Evolutionary conservation across 2,329 filamentous ascomycete species (phyloP).

Genomic region (Neurospora sp.): DNA sequence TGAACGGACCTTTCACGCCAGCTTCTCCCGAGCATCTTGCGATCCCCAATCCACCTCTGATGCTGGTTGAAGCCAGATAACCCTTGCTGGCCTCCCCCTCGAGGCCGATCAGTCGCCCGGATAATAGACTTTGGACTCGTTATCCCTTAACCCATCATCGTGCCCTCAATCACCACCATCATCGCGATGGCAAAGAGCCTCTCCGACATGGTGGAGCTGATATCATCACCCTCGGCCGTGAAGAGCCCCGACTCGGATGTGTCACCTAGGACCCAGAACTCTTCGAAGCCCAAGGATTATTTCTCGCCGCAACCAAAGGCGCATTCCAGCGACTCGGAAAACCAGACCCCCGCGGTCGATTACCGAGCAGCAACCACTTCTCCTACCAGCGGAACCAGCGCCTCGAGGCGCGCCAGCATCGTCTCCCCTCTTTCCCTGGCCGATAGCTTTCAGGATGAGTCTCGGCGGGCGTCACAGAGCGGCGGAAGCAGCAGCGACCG

Average conservation of each 20-base stretch:
- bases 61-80: slow-evolving; percentile 27
- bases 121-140: slow-evolving; percentile 13
- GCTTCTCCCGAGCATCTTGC: slow-evolving; percentile 1
- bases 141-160: background rate
- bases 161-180: slow-evolving; percentile 1
- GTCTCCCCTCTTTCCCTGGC: slow-evolving; percentile 15
- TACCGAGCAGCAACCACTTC: background rate
- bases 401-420: slow-evolving; percentile 14
- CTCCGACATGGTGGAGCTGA: slow-evolving; percentile 11
- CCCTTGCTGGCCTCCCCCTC: slow-evolving; percentile 33
- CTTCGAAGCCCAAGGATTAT: slow-evolving; percentile 17
- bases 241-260: slow-evolving; percentile 32
- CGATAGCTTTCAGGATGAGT: slow-evolving; percentile 7
- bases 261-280: slow-evolving; percentile 29
- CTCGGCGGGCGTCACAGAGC: slow-evolving; percentile 21
- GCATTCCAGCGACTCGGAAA: slow-evolving; percentile 1
- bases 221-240: slow-evolving; percentile 9
- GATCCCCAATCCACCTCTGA: slow-evolving; percentile 17
- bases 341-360: background rate
- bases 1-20: background rate
- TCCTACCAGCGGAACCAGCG: background rate
- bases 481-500: slow-evolving; percentile 25
- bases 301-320: slow-evolving; percentile 14
- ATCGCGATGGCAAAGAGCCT: slow-evolving; percentile 14
- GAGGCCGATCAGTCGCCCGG: slow-evolving; percentile 32